phyloP scores from a whole-genome alignment of 306 rosid species.

The Trifolium fragiferum region DNA sequence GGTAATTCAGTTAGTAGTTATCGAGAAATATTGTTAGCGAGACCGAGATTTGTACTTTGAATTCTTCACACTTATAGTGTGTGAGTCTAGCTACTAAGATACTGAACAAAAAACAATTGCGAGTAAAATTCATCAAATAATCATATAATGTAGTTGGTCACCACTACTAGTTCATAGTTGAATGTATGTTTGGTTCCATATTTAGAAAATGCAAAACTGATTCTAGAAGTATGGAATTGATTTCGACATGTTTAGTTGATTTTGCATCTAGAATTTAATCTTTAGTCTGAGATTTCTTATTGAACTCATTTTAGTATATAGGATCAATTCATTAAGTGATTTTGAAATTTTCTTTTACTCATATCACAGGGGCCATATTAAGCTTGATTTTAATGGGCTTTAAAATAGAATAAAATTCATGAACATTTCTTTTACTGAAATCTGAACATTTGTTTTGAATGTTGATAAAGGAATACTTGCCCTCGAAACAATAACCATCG shows the following conservation, averaged over 20 bases:
- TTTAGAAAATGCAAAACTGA: not conserved
- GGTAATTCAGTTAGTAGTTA: no score
- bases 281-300: no score
- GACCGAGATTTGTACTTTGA: no score
- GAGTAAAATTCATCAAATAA: not conserved
- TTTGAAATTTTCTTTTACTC: not conserved
- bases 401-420: not conserved
- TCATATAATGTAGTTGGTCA: not conserved
- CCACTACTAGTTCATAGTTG: not conserved
- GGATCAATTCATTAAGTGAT: not conserved
- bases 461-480: constrained; percentile 68
- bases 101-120: not conserved
- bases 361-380: not conserved
- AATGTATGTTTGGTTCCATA: not conserved
- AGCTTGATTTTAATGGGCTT: not conserved
- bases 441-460: not conserved
- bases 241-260: not conserved
- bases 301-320: no score
- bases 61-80: no score
- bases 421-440: no score
- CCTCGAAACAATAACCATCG: constrained; percentile 75
- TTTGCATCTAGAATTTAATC: no score
- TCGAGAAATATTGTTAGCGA: no score
- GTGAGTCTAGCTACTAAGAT: no score
- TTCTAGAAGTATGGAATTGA: no score